A percentile compares a stretch with the other conserved stretches of the same genome.
Evolutionary conservation across 108 stramenopile species (phyloP).

Genomic region (Epipyxis sp.): DNA sequence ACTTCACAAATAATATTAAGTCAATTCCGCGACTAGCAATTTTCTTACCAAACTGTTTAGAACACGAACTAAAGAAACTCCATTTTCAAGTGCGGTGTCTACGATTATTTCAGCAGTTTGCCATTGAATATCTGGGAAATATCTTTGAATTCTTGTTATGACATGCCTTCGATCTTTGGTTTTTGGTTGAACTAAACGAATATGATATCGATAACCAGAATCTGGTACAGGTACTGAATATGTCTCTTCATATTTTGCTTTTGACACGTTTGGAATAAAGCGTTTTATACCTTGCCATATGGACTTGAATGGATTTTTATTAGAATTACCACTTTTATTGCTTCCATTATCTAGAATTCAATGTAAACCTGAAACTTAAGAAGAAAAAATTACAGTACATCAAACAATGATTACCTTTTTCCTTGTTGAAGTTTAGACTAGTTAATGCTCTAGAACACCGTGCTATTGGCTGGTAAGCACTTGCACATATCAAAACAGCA

Average conservation of each 20-base stretch:
- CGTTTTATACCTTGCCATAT: background rate
- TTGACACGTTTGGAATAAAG: background rate
- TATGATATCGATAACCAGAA: background rate
- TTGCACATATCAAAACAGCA: too few species aligned
- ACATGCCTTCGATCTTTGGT: background rate
- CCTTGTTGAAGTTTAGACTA: too few species aligned
- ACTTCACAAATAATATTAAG: background rate
- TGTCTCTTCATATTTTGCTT: background rate
- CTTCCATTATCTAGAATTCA: too few species aligned
- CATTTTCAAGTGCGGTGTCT: background rate
- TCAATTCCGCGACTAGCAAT: background rate
- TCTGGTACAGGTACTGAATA: background rate
- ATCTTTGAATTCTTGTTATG: background rate
- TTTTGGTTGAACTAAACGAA: background rate
- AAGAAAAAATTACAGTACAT: too few species aligned
- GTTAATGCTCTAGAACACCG: too few species aligned
- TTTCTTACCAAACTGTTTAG: background rate
- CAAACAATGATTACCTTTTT: too few species aligned
- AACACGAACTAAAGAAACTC: background rate
- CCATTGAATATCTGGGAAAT: slow-evolving; percentile 7
- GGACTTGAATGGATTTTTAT: too few species aligned
- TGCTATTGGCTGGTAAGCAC: too few species aligned
- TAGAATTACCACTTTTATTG: too few species aligned
- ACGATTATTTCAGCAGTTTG: background rate
- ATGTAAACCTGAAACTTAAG: too few species aligned